A percentile compares a stretch with the other conserved stretches of the same genome.
Conservation (phyloP, 257 asterid species). For the Orobanche coerulescens region DNA sequence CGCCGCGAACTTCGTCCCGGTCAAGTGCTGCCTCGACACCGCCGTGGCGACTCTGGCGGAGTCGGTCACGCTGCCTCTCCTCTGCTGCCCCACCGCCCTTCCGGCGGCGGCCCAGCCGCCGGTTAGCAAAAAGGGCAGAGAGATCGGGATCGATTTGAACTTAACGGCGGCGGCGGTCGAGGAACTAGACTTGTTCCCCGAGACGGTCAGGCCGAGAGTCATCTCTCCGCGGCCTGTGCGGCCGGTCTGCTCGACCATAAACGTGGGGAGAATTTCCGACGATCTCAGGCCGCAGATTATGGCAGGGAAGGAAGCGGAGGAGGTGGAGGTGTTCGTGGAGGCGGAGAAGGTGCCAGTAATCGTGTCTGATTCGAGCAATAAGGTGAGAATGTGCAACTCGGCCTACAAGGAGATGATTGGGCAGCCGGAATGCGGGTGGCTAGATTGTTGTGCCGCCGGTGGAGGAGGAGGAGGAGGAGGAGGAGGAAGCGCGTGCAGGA, state of each 20-base stretch:
- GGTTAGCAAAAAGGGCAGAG: neutral
- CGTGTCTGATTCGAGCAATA: conserved; percentile 57
- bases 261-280: conserved; percentile 27
- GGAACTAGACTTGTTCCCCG: conserved; percentile 48
- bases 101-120: conserved; percentile 8
- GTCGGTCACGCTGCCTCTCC: conserved; percentile 37
- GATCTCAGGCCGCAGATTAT: neutral
- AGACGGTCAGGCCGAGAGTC: conserved; percentile 28
- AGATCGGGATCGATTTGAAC: conserved; percentile 50
- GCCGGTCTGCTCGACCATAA: conserved; percentile 58
- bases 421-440: conserved; percentile 93
- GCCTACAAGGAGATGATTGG: conserved; percentile 88
- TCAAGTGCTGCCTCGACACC: conserved; percentile 43
- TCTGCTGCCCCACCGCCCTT: conserved; percentile 21
- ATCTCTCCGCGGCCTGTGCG: conserved; percentile 66
- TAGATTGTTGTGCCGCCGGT: conserved; percentile 36
- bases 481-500: conserved; percentile 38
- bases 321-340: conserved; percentile 67
- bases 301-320: conserved; percentile 27
- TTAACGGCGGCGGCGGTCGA: conserved; percentile 24
- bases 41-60: conserved; percentile 43
- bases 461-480: conserved; percentile 17
- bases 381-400: conserved; percentile 63
- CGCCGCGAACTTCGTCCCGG: conserved; percentile 24
- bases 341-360: conserved; percentile 55